Evolutionary conservation across 2,329 filamentous ascomycete species (phyloP).

Genomic region (Parascedosporium putredinis): DNA sequence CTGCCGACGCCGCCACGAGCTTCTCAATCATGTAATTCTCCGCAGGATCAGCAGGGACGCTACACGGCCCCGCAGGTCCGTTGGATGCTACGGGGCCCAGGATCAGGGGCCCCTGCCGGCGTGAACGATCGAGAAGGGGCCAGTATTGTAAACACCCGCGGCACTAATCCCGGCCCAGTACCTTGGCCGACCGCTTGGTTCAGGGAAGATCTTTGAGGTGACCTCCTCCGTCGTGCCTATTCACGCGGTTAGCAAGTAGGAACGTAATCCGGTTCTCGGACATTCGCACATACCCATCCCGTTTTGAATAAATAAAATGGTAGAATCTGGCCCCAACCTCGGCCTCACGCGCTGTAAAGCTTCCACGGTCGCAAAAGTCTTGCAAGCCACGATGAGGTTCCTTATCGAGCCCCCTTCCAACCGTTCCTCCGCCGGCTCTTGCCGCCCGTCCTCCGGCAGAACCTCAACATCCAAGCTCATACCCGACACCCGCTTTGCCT

Average conservation of each 20-base stretch:
- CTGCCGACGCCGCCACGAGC: constrained; percentile 31
- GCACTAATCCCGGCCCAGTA: constrained; percentile 6
- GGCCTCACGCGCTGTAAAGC: neutral
- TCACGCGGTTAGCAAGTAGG: neutral
- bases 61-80: neutral
- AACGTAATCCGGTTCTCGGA: neutral
- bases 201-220: neutral
- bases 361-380: constrained; percentile 1
- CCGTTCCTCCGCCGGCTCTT: too few relatives aligned
- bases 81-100: constrained; percentile 35
- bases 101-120: constrained; percentile 37
- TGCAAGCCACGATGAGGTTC: constrained; percentile 7
- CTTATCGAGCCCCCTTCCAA: neutral
- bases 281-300: constrained; percentile 5
- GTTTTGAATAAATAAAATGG: constrained; percentile 6
- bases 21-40: constrained; percentile 29
- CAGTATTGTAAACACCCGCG: constrained; percentile 17
- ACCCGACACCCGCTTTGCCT: constrained; percentile 20
- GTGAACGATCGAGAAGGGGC: constrained; percentile 39
- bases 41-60: constrained; percentile 5
- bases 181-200: neutral
- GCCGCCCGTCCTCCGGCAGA: constrained; percentile 45
- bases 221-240: constrained; percentile 4
- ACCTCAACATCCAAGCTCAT: constrained; percentile 45
- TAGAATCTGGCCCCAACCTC: neutral